Base-by-base conservation (phyloP, 345 rosid species). In the Mangifera indica region DNA sequence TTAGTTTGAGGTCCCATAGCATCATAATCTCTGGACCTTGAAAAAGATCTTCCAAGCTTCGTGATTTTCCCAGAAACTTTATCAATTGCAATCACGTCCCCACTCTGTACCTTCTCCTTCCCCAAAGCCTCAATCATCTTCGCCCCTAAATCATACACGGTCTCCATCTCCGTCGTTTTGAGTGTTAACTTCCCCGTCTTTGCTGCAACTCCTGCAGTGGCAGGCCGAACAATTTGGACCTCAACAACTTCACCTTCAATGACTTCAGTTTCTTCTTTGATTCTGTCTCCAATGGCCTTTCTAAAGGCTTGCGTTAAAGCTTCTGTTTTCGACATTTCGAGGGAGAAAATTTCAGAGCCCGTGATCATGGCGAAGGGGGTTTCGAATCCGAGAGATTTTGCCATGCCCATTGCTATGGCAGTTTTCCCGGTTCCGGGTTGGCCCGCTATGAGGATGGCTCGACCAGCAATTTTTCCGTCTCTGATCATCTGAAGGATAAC, bases 381-480 rank as follows among this genome's bases (percentile, higher is more conserved):
- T 71, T 94, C 98, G 20, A 85, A 84, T 14, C 98, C 98, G 0
- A 94, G 88, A 4, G 98, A 94, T 75, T 92, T 94, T 17, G 98
- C 98, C 93, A 94, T 89, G 14, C 98, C 98, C 97, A 94, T 94
- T 0, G 98, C 98, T 26, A 92, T 94, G 18, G 98, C 98, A 0
- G 98, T 94, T 70, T 94, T 94, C 6, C 98, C 98, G 0, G 98
- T 94, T 15, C 98, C 98, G 0, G 98, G 97, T n/a, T 94, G 98
- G 0, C 98, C 98, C 3, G 97, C 98, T 0, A 92, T 81, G 17
- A 94, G 91, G 53, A 94, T 88, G 2, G 97, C 98, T 15, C 97
- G 87, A 3, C 98, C 98, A 0, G 98, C 97, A 20, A 92, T 92
- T 78, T 86, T 90, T 0, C 98, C 97, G 34, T 90, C 97, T 70